phyloP scores from a whole-genome alignment of 2,329 filamentous ascomycete genomes.

The Aotearoamyces nothofagi region DNA sequence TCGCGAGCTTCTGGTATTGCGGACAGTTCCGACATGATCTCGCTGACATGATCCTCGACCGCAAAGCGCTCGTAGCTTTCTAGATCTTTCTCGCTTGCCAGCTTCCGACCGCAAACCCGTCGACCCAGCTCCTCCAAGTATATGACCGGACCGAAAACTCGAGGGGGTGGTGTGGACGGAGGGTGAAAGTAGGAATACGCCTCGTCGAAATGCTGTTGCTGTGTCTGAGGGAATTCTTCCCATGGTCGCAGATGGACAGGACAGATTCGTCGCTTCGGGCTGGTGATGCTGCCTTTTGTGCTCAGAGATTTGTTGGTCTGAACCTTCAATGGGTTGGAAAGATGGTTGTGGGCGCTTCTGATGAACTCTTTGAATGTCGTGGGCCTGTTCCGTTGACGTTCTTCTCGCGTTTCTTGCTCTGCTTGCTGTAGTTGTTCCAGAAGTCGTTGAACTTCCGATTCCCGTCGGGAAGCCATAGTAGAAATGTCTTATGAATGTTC shows the following conservation, averaged over 20 bases:
- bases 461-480: background rate
- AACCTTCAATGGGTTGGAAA: background rate
- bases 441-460: background rate
- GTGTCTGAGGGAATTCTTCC: background rate
- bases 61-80: conserved; percentile 10
- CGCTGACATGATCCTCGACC: conserved; percentile 10
- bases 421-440: conserved; percentile 4
- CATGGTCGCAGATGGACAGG: background rate
- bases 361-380: background rate
- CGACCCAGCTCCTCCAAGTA: conserved; percentile 5
- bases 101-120: conserved; percentile 3
- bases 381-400: background rate
- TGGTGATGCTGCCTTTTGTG: background rate
- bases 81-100: conserved; percentile 13
- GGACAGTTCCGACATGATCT: conserved; percentile 11
- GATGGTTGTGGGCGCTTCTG: background rate
- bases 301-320: background rate
- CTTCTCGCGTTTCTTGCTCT: conserved; percentile 5
- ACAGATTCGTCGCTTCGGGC: background rate
- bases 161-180: too few relatives aligned
- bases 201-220: background rate
- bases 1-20: conserved; percentile 9
- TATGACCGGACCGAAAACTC: background rate
- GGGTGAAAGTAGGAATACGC: conserved; percentile 4
- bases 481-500: too few relatives aligned